Evolutionary conservation across 352 stramenopile genomes (phyloP), one percentile per base, ranked within the genome.

Genomic region (Globisporangium yorkense): DNA sequence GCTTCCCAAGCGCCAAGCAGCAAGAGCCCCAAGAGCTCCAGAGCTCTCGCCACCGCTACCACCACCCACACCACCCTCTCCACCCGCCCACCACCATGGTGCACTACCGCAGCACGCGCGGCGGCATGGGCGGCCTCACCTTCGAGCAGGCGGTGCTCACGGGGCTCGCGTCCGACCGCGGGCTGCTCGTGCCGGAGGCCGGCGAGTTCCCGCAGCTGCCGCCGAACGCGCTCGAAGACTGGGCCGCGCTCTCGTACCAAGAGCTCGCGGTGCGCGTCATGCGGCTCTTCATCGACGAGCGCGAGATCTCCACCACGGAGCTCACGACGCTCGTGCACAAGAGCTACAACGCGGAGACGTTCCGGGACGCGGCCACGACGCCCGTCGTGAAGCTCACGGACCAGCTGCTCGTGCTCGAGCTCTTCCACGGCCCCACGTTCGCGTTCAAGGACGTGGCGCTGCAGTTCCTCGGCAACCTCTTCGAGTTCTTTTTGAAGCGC

Each of bases 401-500:
- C 60, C 75, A 92, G 56, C 69, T 94, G 65, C 81, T 89, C 55
- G 79, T 98, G 51, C 78, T 99, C 63, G 97, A 99, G 84, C 91
- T 99, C 33, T 99, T 99, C 79, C 97, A 99, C 68, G 97, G 97
- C 60, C 97, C 97, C 27, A 99, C 97, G 40, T 99, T 99, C 71
- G 97, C 97, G 21, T 99, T 99, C 81, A 99, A 99, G 79, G 97
- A 99, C 77, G 97, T 99, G 53, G 97, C 97, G 54, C 74, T 99
- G 37, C 96, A 99, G 80, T 99, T 99, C 73, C 80, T 99, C 16
- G 97, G 97, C 56, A 98, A 99, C 69, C 88, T 99, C 33, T 99
- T 99, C 65, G 96, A 99, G 82, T 99, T 99, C 74, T 99, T 99
- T 64, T 74, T 99, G 48, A 81, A 94, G 62, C 81, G 88, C 57